Percentiles rank a stretch among this genome's conserved stretches.
phyloP scores from a whole-genome alignment of 306 rosid genomes.

The Gastrolobium bilobum region DNA sequence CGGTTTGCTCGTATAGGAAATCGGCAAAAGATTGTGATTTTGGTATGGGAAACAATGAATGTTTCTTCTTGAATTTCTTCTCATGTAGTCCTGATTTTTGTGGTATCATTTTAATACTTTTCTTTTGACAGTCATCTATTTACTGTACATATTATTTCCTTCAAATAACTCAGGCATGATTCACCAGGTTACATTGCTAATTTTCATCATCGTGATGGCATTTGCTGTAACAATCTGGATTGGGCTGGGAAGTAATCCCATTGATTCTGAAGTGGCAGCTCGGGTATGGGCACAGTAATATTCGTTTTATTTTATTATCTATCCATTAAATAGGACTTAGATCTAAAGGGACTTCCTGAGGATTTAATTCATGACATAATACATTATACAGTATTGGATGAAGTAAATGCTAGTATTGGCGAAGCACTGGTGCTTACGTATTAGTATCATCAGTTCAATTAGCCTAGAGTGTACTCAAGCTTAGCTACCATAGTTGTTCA shows the following conservation, averaged over 20 bases:
- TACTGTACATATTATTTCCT: constrained; percentile 31
- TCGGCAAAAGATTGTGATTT: constrained; percentile 82
- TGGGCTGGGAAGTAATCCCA: constrained; percentile 71
- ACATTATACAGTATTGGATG: constrained; percentile 8
- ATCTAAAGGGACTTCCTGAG: constrained; percentile 13
- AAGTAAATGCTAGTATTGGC: constrained; percentile 11
- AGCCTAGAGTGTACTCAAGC: constrained; percentile 18
- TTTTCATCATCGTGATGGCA: constrained; percentile 64
- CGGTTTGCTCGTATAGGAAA: constrained; percentile 74
- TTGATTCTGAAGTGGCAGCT: constrained; percentile 77
- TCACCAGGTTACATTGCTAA: constrained; percentile 73
- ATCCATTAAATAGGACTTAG: constrained; percentile 14
- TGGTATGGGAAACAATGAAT: constrained; percentile 63
- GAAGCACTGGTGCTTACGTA: constrained; percentile 14
- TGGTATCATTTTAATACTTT: constrained; percentile 11
- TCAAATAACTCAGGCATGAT: constrained; percentile 41
- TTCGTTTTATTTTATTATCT: constrained; percentile 27
- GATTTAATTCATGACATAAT: constrained; percentile 19
- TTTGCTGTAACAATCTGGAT: constrained; percentile 90
- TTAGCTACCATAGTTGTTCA: constrained; percentile 1
- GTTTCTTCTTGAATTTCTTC: constrained; percentile 35
- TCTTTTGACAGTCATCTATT: constrained; percentile 35
- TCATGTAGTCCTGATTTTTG: constrained; percentile 33
- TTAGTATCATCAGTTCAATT: constrained; percentile 5
- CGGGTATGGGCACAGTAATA: constrained; percentile 65